These are phyloP conservation scores for Acephala macrosclerotiorum DNA, from an alignment of 2,329 filamentous ascomycete genomes.

Conservation along the genomic window DNA sequence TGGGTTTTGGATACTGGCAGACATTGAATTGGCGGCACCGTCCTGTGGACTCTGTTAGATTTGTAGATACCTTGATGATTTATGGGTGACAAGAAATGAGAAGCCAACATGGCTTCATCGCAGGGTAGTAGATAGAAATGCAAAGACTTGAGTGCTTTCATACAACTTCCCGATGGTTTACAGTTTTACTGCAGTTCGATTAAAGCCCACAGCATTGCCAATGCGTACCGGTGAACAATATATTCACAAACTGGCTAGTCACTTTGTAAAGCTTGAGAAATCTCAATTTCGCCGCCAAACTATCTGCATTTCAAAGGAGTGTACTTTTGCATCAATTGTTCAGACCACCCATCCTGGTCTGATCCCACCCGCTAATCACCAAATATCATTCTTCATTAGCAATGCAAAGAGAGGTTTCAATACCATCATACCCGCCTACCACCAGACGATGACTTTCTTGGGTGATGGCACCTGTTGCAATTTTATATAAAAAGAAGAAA, in stretches of 20 bases:
- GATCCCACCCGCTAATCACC: background rate
- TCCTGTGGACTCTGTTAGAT: background rate
- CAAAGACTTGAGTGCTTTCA: background rate
- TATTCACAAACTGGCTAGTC: too few species aligned
- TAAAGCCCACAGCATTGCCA: too few species aligned
- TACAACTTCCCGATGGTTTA: too few species aligned
- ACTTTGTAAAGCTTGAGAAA: too few species aligned
- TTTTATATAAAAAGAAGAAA: too few species aligned
- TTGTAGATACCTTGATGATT: background rate
- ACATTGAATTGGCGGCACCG: background rate
- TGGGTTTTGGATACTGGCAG: background rate
- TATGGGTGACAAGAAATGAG: background rate
- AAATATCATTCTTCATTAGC: background rate
- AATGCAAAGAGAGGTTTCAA: background rate
- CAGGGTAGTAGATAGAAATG: background rate
- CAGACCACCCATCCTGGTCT: conserved; percentile 2
- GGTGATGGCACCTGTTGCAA: background rate
- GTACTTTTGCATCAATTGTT: background rate
- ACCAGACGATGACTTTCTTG: background rate
- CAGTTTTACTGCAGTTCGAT: too few species aligned
- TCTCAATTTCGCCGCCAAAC: background rate
- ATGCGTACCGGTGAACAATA: too few species aligned
- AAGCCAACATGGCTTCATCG: background rate
- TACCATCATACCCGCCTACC: background rate
- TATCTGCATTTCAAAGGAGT: background rate